Evolutionary conservation across 139 green algal species (phyloP), one percentile per base, ranked within the genome.

Genomic region (Bryopsis sp.): DNA sequence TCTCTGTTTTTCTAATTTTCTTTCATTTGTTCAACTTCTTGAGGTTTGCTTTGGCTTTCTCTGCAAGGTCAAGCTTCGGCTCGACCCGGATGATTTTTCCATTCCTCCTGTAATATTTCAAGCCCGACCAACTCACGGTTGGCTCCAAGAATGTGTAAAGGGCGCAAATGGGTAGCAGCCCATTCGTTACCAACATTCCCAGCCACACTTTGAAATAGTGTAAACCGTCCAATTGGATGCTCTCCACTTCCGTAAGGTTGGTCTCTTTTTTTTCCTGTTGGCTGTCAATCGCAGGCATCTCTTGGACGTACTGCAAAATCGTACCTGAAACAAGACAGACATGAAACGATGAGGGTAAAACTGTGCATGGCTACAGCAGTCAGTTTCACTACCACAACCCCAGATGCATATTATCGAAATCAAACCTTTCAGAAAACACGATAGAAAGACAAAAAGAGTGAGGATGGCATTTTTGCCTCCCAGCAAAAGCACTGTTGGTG

Each of bases 151-250:
- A 73, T 1, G 81, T 86, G 70, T 84, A 84, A 3, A 71, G 47
- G 31, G 79, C 68, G 63, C 79, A 86, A 2, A 86, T 1, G 0
- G 81, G 81, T 64, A 82, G 65, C 15, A 77, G 50, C 36, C 68
- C 39, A 35, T 80, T 75, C n/a, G n/a, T 73, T 19, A 79, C 7
- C 19, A 58, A 60, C 3, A 84, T 68, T 1, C 39, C 76, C 28
- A 66, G 35, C 57, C 57, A 69, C 2, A 80, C 4, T 28, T 67
- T 47, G 39, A 33, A 3, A 29, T 11, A 75, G 67, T 38, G 34
- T 26, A 34, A 62, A 11, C 24, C 15, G 19, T 61, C 19, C 1
- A 65, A 11, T 19, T 54, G 15, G 43, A 54, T 54, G 11, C 11
- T 11, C 43, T 54, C 43, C 43, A 54, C 43, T 11, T 19, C 43